phyloP scores from a whole-genome alignment of 2,329 filamentous ascomycete species.

The Madurella mycetomatis region DNA sequence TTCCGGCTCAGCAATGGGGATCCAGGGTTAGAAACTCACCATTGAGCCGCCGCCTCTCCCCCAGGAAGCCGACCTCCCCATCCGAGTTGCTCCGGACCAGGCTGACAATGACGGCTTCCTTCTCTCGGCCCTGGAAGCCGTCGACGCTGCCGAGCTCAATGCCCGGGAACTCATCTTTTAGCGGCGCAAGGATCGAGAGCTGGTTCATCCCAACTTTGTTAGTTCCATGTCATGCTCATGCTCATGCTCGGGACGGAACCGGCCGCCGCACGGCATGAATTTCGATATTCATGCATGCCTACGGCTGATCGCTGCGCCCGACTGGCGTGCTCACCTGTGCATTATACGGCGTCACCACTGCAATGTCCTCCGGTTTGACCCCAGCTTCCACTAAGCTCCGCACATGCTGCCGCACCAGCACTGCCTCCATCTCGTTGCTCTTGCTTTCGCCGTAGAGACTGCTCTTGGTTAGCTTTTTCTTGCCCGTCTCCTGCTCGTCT shows the following conservation, averaged over 20 bases:
- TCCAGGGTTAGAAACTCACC: constrained; percentile 51
- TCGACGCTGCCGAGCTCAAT: constrained; percentile 96
- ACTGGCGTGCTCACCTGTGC: constrained; percentile 59
- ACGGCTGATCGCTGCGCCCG: neutral
- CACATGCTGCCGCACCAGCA: constrained; percentile 75
- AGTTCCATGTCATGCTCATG: constrained; percentile 16
- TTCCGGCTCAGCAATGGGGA: neutral
- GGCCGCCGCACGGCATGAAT: constrained; percentile 17
- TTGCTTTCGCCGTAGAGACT: constrained; percentile 61
- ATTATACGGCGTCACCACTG: constrained; percentile 94
- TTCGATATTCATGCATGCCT: constrained; percentile 6
- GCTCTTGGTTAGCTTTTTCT: constrained; percentile 42
- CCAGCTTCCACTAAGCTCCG: constrained; percentile 71
- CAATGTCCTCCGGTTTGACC: constrained; percentile 77
- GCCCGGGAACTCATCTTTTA: constrained; percentile 77
- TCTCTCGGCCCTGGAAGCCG: constrained; percentile 91
- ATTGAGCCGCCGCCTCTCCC: constrained; percentile 86
- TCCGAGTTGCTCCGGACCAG: constrained; percentile 88
- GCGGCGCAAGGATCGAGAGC: constrained; percentile 70
- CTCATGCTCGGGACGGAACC: constrained; percentile 7
- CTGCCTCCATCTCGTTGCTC: constrained; percentile 87
- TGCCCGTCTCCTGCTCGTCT: constrained; percentile 49
- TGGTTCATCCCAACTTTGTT: constrained; percentile 12
- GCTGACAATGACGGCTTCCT: constrained; percentile 89
- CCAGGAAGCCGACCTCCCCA: constrained; percentile 87